A percentile compares a stretch with the other conserved stretches of the same genome.
Evolutionary conservation across 1,139 yeast species (phyloP).

Genomic region (Diutina pseudorugosa): DNA sequence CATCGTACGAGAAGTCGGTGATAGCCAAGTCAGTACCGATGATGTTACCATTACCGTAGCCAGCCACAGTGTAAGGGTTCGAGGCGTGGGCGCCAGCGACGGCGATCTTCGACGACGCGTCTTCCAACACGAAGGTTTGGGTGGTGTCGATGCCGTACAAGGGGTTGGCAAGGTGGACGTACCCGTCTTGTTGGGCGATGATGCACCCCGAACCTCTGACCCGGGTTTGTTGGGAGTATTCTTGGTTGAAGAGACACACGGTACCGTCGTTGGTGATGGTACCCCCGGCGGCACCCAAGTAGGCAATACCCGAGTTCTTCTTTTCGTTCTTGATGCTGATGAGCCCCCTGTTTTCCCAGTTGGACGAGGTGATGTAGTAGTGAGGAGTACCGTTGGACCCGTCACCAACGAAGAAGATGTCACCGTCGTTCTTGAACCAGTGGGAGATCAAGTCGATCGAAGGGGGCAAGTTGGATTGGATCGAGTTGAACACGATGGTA

Average conservation of each 20-base stretch:
- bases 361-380: conserved; percentile 2
- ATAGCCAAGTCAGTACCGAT: conserved; percentile 9
- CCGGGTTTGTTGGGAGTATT: conserved; percentile 5
- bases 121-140: not conserved
- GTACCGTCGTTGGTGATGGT: conserved; percentile 6
- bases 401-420: not conserved
- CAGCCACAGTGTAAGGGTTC: conserved; percentile 15
- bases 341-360: conserved; percentile 1
- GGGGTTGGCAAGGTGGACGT: conserved; percentile 5
- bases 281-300: not conserved
- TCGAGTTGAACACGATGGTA: not conserved
- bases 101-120: not conserved
- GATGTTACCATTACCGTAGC: conserved; percentile 20
- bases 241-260: conserved; percentile 6
- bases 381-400: conserved; percentile 1
- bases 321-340: not conserved
- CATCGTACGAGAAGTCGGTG: conserved; percentile 11
- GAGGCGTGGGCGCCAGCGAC: not conserved
- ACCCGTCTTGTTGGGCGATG: conserved; percentile 1
- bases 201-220: conserved; percentile 6
- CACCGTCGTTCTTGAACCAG: not conserved
- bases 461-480: conserved; percentile 2
- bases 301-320: not conserved
- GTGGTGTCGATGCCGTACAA: not conserved
- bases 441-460: not conserved